Evolutionary conservation across 2,329 filamentous ascomycete species (phyloP).

Genomic region (Phaeoacremonium minimum): DNA sequence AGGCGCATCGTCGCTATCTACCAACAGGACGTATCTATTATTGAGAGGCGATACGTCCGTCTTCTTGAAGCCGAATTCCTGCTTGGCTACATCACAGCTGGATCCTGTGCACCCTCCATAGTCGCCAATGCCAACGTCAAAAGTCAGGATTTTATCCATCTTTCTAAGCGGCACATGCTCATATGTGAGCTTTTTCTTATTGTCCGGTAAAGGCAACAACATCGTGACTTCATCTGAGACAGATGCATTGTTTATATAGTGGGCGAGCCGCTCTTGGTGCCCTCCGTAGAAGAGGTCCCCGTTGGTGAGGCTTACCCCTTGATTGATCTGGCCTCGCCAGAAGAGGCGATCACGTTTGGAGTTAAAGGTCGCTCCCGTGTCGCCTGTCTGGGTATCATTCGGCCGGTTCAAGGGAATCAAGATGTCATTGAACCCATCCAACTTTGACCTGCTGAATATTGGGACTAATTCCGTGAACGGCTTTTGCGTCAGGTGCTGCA

Average conservation of each 20-base stretch:
- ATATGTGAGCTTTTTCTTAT: conserved; percentile 45
- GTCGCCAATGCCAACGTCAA: conserved; percentile 57
- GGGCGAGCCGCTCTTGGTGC: conserved; percentile 67
- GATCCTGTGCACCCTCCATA: conserved; percentile 49
- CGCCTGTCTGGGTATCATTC: conserved; percentile 29
- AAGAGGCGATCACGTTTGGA: conserved; percentile 63
- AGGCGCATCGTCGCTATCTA: conserved; percentile 67
- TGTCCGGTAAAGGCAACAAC: conserved; percentile 43
- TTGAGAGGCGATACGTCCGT: conserved; percentile 46
- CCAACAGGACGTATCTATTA: conserved; percentile 67
- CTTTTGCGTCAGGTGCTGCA: conserved; percentile 58
- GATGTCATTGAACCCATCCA: conserved; percentile 70
- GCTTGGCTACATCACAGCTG: conserved; percentile 42
- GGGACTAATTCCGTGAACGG: conserved; percentile 64
- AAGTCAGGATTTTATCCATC: conserved; percentile 48
- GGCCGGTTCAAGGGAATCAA: conserved; percentile 58
- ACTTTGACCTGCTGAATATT: conserved; percentile 72
- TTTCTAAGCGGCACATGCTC: conserved; percentile 46
- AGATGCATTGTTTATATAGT: conserved; percentile 59
- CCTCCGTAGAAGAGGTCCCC: conserved; percentile 58
- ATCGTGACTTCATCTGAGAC: conserved; percentile 44
- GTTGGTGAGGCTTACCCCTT: conserved; percentile 40
- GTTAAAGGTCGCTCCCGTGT: conserved; percentile 49
- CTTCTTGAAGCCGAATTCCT: conserved; percentile 43
- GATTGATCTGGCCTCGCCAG: conserved; percentile 68